A percentile compares a stretch with the other conserved stretches of the same genome.
Conservation (phyloP, 1,284 basidiomycete species). For the Phellopilus nigrolimitatus region DNA sequence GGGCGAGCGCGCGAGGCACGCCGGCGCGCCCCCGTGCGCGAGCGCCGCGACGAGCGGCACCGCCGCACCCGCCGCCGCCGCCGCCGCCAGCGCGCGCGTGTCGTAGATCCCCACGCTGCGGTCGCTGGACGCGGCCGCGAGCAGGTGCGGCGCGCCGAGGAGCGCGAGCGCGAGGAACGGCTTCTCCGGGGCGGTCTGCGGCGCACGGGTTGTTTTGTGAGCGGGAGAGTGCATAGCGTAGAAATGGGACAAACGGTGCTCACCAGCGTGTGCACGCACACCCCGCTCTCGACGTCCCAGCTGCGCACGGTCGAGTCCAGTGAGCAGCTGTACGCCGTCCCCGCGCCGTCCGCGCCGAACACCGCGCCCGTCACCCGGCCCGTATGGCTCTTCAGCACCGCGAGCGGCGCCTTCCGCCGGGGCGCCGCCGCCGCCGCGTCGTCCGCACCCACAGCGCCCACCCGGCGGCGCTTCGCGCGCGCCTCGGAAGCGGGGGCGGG, state of each 20-base stretch:
- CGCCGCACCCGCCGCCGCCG: slow-evolving; percentile 31
- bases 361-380: slow-evolving; percentile 63
- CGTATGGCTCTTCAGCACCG: slow-evolving; percentile 71
- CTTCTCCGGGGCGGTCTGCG: slow-evolving; percentile 60
- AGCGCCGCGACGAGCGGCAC: slow-evolving; percentile 49
- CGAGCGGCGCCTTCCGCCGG: slow-evolving; percentile 57
- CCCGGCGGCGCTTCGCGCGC: slow-evolving; percentile 12
- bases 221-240: neutral
- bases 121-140: slow-evolving; percentile 63
- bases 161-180: slow-evolving; percentile 56
- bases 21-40: slow-evolving; percentile 69
- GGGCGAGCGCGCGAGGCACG: slow-evolving; percentile 57
- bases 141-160: slow-evolving; percentile 19
- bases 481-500: slow-evolving; percentile 25
- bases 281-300: slow-evolving; percentile 68
- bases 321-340: slow-evolving; percentile 60
- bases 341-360: slow-evolving; percentile 35
- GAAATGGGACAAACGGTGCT: slow-evolving; percentile 27
- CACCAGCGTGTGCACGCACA: slow-evolving; percentile 65
- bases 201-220: neutral
- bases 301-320: slow-evolving; percentile 71
- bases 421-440: slow-evolving; percentile 24
- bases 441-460: slow-evolving; percentile 16
- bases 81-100: slow-evolving; percentile 35
- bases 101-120: slow-evolving; percentile 65